phyloP scores from a whole-genome alignment of 1,284 basidiomycete species.

The Amylostereum areolatum region DNA sequence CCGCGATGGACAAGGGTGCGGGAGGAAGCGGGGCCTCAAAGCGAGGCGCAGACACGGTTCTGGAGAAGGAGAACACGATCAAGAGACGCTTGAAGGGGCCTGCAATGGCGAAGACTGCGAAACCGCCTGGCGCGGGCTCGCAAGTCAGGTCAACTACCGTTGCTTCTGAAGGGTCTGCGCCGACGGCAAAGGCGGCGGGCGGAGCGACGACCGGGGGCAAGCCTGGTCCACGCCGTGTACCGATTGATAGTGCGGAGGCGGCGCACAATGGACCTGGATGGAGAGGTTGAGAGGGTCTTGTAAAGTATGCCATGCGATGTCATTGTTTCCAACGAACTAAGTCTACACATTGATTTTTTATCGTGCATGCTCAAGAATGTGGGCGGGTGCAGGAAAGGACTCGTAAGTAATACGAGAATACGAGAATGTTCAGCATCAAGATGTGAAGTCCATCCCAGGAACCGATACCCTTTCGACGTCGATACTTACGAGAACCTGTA shows the following conservation, averaged over 20 bases:
- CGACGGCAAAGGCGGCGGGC: constrained; percentile 1
- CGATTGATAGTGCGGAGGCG: constrained; percentile 51
- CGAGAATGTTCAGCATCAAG: too few relatives aligned
- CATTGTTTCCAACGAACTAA: too few relatives aligned
- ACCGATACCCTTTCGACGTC: too few relatives aligned
- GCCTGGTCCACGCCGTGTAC: constrained; percentile 50
- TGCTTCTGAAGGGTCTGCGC: not conserved
- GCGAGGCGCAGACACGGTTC: too few relatives aligned
- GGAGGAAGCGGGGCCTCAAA: not conserved
- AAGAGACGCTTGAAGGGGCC: constrained; percentile 8
- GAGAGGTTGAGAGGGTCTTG: constrained; percentile 19
- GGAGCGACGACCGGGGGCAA: constrained; percentile 13
- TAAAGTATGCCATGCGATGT: too few relatives aligned
- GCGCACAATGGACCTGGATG: constrained; percentile 33
- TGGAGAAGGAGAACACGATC: constrained; percentile 14
- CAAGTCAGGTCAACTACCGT: not conserved
- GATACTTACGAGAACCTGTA: too few relatives aligned
- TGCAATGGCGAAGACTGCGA: constrained; percentile 4
- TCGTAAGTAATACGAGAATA: too few relatives aligned
- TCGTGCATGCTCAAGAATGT: too few relatives aligned
- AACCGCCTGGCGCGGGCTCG: not conserved
- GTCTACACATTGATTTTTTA: too few relatives aligned
- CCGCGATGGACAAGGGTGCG: not conserved
- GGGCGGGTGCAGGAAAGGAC: too few relatives aligned
- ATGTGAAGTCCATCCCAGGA: too few relatives aligned